phyloP scores from a whole-genome alignment of 345 rosid species.

The Erodium maritimum region DNA sequence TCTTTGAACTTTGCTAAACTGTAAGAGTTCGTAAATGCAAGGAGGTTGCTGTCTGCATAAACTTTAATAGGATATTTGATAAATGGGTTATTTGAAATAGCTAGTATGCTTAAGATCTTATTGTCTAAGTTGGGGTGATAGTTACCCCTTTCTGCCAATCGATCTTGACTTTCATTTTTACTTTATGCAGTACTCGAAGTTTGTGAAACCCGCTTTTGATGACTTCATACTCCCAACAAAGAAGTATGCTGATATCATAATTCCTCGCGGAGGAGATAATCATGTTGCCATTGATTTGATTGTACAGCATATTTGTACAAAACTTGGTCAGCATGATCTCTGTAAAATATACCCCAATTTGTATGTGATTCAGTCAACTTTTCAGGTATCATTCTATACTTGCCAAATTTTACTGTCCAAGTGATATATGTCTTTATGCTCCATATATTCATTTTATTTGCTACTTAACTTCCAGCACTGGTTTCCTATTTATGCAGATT shows the following conservation, averaged over 20 bases:
- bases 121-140: neutral
- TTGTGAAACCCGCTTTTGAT: slow-evolving; percentile 98
- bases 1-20: neutral
- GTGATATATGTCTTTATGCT: neutral
- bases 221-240: slow-evolving; percentile 99
- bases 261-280: slow-evolving; percentile 99
- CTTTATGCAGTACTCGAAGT: slow-evolving; percentile 88
- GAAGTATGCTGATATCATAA: slow-evolving; percentile 93
- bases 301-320: slow-evolving; percentile 93
- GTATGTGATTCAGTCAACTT: slow-evolving; percentile 88
- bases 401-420: neutral
- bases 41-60: neutral
- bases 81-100: neutral
- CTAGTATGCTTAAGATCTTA: neutral
- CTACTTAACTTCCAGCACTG: neutral
- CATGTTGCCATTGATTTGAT: slow-evolving; percentile 96
- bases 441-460: neutral
- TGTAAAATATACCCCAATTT: slow-evolving; percentile 96
- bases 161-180: slow-evolving; percentile 9
- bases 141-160: neutral
- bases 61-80: too few species aligned
- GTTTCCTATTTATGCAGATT: slow-evolving; percentile 45
- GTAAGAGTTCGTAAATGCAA: neutral
- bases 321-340: slow-evolving; percentile 95
- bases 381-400: slow-evolving; percentile 50